A percentile compares a stretch with the other conserved stretches of the same genome.
Evolutionary conservation across 495 filamentous ascomycete species (phyloP).

Genomic region (Podospora australis): DNA sequence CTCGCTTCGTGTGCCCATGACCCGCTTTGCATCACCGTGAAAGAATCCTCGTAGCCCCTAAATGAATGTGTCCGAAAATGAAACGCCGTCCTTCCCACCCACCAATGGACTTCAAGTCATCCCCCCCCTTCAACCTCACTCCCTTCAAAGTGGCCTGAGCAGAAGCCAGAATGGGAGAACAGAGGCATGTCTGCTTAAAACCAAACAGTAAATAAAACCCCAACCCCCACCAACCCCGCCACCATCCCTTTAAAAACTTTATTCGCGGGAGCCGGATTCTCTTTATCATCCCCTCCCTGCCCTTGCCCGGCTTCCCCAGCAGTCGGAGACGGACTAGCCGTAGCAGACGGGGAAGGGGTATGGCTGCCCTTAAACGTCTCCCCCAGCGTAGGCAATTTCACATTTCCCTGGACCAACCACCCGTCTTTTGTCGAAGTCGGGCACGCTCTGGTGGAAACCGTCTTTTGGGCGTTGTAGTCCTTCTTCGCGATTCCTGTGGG

Average conservation of each 20-base stretch:
- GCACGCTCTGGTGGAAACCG: conserved; percentile 60
- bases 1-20: too few species aligned
- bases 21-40: too few species aligned
- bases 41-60: too few species aligned
- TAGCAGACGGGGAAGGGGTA: conserved; percentile 21
- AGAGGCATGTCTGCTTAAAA: conserved; percentile 23
- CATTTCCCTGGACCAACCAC: conserved; percentile 67
- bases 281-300: conserved; percentile 5
- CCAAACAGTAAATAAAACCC: conserved; percentile 50
- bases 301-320: background rate
- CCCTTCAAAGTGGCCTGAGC: too few species aligned
- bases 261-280: conserved; percentile 36
- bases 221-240: conserved; percentile 43
- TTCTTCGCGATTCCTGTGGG: conserved; percentile 61
- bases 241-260: conserved; percentile 49
- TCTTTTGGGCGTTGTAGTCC: conserved; percentile 50
- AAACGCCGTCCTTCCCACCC: too few species aligned
- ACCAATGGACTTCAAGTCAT: too few species aligned
- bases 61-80: too few species aligned
- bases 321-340: background rate
- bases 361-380: conserved; percentile 37
- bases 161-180: conserved; percentile 3
- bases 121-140: too few species aligned
- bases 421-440: conserved; percentile 60
- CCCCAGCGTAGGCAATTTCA: conserved; percentile 62